Conservation (phyloP, 768 basidiomycete genomes). For the Leucogyrophana mollusca region DNA sequence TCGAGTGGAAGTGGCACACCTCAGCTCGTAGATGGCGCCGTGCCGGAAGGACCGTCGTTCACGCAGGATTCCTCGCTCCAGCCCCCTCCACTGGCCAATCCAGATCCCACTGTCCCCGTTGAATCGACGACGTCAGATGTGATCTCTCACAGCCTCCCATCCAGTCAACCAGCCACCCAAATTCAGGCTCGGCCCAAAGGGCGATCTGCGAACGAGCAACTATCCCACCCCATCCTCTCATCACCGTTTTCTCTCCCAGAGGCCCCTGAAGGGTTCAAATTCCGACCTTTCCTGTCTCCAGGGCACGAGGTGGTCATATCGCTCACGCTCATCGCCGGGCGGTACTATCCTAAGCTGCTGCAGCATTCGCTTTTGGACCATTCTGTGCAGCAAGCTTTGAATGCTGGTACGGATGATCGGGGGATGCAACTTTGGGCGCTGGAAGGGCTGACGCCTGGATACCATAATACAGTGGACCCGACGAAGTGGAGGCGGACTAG, state of each 20-base stretch:
- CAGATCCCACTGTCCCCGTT: conserved; percentile 22
- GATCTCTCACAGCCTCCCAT: conserved; percentile 13
- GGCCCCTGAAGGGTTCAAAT: conserved; percentile 67
- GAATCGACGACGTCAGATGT: conserved; percentile 17
- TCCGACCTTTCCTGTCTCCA: conserved; percentile 61
- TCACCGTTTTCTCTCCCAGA: conserved; percentile 49
- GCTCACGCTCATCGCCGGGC: conserved; percentile 68
- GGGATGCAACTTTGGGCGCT: conserved; percentile 65
- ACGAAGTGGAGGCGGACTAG: conserved; percentile 51
- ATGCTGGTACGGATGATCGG: conserved; percentile 30
- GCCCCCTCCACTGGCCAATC: conserved; percentile 28
- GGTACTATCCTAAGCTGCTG: conserved; percentile 78
- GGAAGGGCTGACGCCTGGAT: conserved; percentile 68
- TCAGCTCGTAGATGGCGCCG: conserved; percentile 6
- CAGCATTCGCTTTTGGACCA: conserved; percentile 57
- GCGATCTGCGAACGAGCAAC: conserved; percentile 26
- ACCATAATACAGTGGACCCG: conserved; percentile 72
- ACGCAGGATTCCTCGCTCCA: conserved; percentile 27
- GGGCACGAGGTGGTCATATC: conserved; percentile 67
- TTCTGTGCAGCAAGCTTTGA: conserved; percentile 38
- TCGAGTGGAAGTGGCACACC: conserved; percentile 3
- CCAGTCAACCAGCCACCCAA: conserved; percentile 6
- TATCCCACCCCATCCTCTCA: conserved; percentile 34
- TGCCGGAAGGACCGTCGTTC: background rate
- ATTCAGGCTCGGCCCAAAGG: conserved; percentile 9